Conservation (phyloP, 306 rosid genomes). For the Hippophae tibetana region DNA sequence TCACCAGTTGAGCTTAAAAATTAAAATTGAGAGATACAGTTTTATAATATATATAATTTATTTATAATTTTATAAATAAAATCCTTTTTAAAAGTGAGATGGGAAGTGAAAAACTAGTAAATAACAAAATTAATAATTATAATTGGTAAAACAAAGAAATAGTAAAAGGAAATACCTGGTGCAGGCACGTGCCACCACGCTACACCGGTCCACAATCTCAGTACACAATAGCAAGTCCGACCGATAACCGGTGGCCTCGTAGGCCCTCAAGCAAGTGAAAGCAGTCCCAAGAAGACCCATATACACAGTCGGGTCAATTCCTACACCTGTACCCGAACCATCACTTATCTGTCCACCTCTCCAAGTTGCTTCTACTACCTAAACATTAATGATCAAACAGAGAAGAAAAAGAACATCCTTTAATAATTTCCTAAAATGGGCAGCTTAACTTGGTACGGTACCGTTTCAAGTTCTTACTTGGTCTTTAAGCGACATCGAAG, state of each 20-base stretch:
- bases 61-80: too few species aligned
- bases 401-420: not conserved
- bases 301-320: conserved; percentile 60
- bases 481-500: conserved; percentile 66
- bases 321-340: conserved; percentile 20
- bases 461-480: conserved; percentile 27
- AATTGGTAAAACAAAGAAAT: not conserved
- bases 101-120: not conserved
- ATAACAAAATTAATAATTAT: not conserved
- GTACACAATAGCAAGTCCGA: conserved; percentile 52
- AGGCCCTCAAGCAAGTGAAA: conserved; percentile 66
- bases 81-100: too few species aligned
- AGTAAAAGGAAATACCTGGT: conserved; percentile 32
- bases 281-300: conserved; percentile 78
- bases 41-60: too few species aligned
- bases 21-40: too few species aligned
- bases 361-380: conserved; percentile 74
- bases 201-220: conserved; percentile 53
- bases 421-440: not conserved
- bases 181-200: conserved; percentile 41
- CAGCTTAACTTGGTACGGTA: not conserved
- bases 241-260: conserved; percentile 43
- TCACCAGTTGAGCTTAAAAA: too few species aligned
- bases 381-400: not conserved
- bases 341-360: conserved; percentile 9